A percentile compares a stretch with the other conserved stretches of the same genome.
Conservation (phyloP, 805 yeast species). For the Schwanniomyces sp. region DNA sequence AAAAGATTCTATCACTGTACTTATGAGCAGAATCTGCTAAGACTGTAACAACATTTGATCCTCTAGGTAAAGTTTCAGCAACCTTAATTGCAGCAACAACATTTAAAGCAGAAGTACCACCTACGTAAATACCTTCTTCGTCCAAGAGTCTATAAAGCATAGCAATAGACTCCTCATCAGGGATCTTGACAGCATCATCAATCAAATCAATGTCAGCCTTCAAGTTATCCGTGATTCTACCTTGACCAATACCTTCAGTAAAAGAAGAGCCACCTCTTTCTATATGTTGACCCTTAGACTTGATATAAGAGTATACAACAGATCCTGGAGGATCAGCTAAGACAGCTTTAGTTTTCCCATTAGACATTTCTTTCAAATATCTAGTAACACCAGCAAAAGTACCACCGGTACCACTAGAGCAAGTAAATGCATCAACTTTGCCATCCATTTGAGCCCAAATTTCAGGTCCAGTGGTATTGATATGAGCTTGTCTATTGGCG, state of each 20-base stretch:
- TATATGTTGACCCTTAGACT: slow-evolving; percentile 63
- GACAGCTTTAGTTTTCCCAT: slow-evolving; percentile 59
- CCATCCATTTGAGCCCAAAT: slow-evolving; percentile 85
- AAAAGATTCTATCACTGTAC: slow-evolving; percentile 78
- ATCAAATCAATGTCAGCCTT: slow-evolving; percentile 66
- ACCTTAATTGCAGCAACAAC: slow-evolving; percentile 85
- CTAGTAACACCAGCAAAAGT: slow-evolving; percentile 85
- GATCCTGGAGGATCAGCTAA: slow-evolving; percentile 96
- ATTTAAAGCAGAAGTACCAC: slow-evolving; percentile 88
- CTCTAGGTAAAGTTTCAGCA: slow-evolving; percentile 74
- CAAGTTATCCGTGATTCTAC: slow-evolving; percentile 84
- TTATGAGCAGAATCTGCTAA: slow-evolving; percentile 90
- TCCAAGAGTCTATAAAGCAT: slow-evolving; percentile 84
- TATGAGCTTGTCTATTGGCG: slow-evolving; percentile 88
- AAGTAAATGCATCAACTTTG: slow-evolving; percentile 78
- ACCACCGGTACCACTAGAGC: slow-evolving; percentile 93
- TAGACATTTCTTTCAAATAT: slow-evolving; percentile 67
- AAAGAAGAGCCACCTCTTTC: slow-evolving; percentile 81
- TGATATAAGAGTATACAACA: slow-evolving; percentile 75
- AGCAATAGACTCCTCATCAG: slow-evolving; percentile 77
- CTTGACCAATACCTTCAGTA: slow-evolving; percentile 97
- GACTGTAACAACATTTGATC: slow-evolving; percentile 82
- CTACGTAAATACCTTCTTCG: slow-evolving; percentile 87
- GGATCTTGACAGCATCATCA: slow-evolving; percentile 78
- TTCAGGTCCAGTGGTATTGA: slow-evolving; percentile 92